These are phyloP conservation scores for Haematococcus sp. DNA, from an alignment of 139 green algal genomes.

Conservation along the genomic window DNA sequence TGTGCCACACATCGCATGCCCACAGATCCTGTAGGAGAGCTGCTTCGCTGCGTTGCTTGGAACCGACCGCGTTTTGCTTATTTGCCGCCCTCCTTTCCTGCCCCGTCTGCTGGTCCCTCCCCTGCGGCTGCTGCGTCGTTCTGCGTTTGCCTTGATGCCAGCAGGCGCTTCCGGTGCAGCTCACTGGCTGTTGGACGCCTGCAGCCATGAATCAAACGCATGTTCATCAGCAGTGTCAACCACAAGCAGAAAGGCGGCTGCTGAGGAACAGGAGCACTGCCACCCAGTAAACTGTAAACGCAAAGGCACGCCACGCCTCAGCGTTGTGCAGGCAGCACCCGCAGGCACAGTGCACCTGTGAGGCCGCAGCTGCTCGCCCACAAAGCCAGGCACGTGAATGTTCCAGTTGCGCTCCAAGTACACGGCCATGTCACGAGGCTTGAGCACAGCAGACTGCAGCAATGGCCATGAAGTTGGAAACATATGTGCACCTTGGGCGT, in stretches of 20 bases:
- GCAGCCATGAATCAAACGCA: too few species aligned
- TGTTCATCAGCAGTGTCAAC: too few species aligned
- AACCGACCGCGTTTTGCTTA: too few species aligned
- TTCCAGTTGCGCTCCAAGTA: constrained; percentile 44
- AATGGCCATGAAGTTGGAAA: not conserved
- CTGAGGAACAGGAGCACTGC: not conserved
- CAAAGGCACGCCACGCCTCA: too few species aligned
- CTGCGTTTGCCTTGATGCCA: constrained; percentile 17
- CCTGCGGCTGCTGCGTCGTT: constrained; percentile 3
- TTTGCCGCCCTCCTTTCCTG: not conserved
- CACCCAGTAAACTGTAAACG: too few species aligned
- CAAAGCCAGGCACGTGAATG: constrained; percentile 38
- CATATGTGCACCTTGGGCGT: too few species aligned
- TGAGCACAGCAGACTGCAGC: constrained; percentile 19
- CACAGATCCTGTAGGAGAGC: too few species aligned
- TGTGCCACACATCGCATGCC: too few species aligned
- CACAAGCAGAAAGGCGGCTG: not conserved
- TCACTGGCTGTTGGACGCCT: constrained; percentile 11
- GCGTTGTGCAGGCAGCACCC: too few species aligned
- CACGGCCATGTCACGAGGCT: constrained; percentile 37
- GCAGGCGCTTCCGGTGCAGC: constrained; percentile 17
- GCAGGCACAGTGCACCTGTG: constrained; percentile 23
- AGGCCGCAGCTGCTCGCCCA: constrained; percentile 18
- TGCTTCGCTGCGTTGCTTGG: too few species aligned
- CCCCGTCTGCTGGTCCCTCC: not conserved